Evolutionary conservation across 345 rosid genomes (phyloP).

Genomic region (Hibiscus tridactylites): DNA sequence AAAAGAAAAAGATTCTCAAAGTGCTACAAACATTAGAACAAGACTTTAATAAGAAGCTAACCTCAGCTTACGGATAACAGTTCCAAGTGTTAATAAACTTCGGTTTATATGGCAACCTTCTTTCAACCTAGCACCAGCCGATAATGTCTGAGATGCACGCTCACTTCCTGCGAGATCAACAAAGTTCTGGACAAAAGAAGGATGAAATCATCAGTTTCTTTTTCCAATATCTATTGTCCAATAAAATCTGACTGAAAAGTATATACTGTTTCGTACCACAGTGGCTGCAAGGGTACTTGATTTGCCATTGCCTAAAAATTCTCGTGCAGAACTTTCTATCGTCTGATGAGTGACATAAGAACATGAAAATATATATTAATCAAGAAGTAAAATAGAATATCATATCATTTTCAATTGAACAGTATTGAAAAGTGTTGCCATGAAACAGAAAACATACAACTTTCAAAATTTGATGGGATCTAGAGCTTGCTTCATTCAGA

Average conservation of each 20-base stretch:
- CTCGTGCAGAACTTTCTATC: not conserved
- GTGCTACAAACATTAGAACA: not conserved
- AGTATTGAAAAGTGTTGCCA: not conserved
- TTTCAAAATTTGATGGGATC: slow-evolving; percentile 95
- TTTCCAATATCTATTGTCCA: not conserved
- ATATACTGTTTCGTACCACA: not conserved
- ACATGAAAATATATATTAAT: slow-evolving; percentile 2
- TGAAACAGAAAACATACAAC: slow-evolving; percentile 44
- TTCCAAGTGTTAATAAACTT: not conserved
- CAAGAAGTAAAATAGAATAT: not conserved
- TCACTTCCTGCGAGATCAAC: not conserved
- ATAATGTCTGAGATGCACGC: not conserved
- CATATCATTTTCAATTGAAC: not conserved
- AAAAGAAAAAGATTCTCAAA: not conserved
- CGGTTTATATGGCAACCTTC: not conserved
- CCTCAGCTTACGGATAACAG: not conserved
- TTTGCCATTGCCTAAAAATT: not conserved
- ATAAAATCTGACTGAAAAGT: not conserved
- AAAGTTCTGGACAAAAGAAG: not conserved
- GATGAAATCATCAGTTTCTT: not conserved
- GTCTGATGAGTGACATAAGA: not conserved
- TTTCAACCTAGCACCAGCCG: not conserved
- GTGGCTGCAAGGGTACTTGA: not conserved
- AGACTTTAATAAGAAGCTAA: not conserved
- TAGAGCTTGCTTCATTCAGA: slow-evolving; percentile 85